Percentiles rank a stretch among this genome's conserved stretches.
These are phyloP conservation scores for Hansenula sp. DNA, from an alignment of 1,139 yeast genomes.

Conservation along the genomic window DNA sequence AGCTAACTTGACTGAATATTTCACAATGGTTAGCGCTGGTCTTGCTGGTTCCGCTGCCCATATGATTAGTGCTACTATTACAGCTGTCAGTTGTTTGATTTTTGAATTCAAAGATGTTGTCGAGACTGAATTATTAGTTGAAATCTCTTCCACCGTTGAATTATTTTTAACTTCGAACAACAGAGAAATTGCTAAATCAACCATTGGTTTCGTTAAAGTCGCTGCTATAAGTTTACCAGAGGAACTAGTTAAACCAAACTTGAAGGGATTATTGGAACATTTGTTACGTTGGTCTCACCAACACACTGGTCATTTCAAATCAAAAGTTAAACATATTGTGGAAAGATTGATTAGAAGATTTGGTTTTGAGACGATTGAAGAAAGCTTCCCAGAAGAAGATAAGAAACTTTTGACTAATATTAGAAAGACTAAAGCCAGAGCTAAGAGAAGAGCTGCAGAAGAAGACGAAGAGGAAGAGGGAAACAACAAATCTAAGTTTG, in stretches of 20 bases:
- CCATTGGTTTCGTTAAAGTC: slow-evolving; percentile 92
- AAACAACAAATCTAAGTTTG: slow-evolving; percentile 40
- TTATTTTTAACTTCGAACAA: slow-evolving; percentile 86
- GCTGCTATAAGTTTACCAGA: slow-evolving; percentile 83
- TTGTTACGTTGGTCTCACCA: slow-evolving; percentile 93
- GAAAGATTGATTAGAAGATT: slow-evolving; percentile 89
- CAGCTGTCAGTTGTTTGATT: slow-evolving; percentile 82
- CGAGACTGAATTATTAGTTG: slow-evolving; percentile 55
- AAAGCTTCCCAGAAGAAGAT: slow-evolving; percentile 86
- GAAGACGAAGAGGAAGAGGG: slow-evolving; percentile 27
- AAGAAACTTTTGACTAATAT: slow-evolving; percentile 78
- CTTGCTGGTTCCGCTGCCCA: slow-evolving; percentile 90
- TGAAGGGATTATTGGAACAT: slow-evolving; percentile 62
- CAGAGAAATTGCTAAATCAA: slow-evolving; percentile 89
- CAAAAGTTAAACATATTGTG: slow-evolving; percentile 86
- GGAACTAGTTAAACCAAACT: slow-evolving; percentile 65
- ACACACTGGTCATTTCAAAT: slow-evolving; percentile 90
- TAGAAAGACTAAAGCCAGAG: slow-evolving; percentile 80
- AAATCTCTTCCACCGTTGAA: slow-evolving; percentile 84
- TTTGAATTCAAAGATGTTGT: slow-evolving; percentile 76
- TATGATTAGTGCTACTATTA: slow-evolving; percentile 94
- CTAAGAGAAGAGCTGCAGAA: slow-evolving; percentile 63
- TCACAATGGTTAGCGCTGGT: slow-evolving; percentile 95
- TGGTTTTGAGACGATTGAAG: slow-evolving; percentile 77
- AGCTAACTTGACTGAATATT: slow-evolving; percentile 75